A percentile compares a stretch with the other conserved stretches of the same genome.
These are phyloP conservation scores for Botrytis medusae DNA, from an alignment of 2,329 filamentous ascomycete genomes.

Conservation along the genomic window DNA sequence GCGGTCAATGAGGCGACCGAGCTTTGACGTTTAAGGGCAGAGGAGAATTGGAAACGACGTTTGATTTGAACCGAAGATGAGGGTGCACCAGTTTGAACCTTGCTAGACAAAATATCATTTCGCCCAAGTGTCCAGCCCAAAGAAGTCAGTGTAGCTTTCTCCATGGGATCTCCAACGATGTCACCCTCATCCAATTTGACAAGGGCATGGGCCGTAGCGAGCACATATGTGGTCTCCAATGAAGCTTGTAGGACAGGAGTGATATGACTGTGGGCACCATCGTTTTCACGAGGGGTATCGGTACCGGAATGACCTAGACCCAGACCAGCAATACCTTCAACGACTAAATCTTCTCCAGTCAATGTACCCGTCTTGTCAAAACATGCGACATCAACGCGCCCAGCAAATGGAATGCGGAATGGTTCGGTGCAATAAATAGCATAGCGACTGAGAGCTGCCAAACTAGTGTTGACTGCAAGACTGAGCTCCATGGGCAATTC, in stretches of 20 bases:
- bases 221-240: constrained; percentile 84
- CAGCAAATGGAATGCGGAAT: constrained; percentile 95
- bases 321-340: constrained; percentile 93
- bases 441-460: constrained; percentile 89
- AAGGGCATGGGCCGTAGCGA: constrained; percentile 91
- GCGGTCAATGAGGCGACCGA: constrained; percentile 82
- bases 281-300: constrained; percentile 64
- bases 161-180: constrained; percentile 97
- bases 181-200: constrained; percentile 97
- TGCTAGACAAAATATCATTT: constrained; percentile 79
- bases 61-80: constrained; percentile 88
- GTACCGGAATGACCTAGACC: constrained; percentile 68
- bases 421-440: constrained; percentile 99
- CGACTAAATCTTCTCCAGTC: constrained; percentile 93
- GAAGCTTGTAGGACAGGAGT: constrained; percentile 68
- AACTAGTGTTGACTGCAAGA: constrained; percentile 93
- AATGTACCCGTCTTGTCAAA: constrained; percentile 98
- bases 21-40: constrained; percentile 91
- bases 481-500: constrained; percentile 98
- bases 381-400: constrained; percentile 92
- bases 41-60: constrained; percentile 97
- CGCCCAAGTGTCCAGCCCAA: constrained; percentile 91
- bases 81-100: constrained; percentile 51
- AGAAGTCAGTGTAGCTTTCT: constrained; percentile 87
- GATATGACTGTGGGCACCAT: constrained; percentile 81